phyloP scores from a whole-genome alignment of 805 yeast genomes.

The Kodamaea restingae region DNA sequence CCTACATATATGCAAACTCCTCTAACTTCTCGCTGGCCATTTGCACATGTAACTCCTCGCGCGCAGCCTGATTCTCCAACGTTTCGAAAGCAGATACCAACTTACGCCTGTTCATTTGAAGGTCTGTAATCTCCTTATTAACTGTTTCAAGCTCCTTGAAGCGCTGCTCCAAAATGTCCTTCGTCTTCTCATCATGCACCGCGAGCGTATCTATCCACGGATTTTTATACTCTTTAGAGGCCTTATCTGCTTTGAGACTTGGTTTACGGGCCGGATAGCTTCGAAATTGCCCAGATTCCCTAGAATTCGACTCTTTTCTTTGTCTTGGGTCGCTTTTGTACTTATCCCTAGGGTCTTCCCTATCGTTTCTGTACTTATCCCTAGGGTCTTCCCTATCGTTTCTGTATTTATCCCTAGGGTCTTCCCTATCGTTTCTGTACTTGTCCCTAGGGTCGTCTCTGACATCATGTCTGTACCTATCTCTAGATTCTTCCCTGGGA shows the following conservation, averaged over 20 bases:
- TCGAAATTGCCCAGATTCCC: too few species aligned
- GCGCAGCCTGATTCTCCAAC: conserved; percentile 21
- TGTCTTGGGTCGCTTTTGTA: not conserved
- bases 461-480: not conserved
- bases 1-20: conserved; percentile 36
- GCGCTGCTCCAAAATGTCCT: conserved; percentile 21
- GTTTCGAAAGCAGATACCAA: conserved; percentile 16
- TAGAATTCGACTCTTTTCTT: too few species aligned
- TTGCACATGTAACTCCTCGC: conserved; percentile 34
- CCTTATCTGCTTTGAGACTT: conserved; percentile 1
- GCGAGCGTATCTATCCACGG: conserved; percentile 34
- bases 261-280: not conserved
- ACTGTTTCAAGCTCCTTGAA: conserved; percentile 23
- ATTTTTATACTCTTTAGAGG: conserved; percentile 12
- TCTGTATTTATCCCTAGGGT: not conserved
- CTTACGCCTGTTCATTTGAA: conserved; percentile 23
- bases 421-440: conserved; percentile 1
- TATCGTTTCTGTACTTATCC: not conserved
- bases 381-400: conserved; percentile 2
- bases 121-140: conserved; percentile 21
- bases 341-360: not conserved
- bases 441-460: conserved; percentile 4
- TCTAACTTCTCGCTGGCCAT: conserved; percentile 48
- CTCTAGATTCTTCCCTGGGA: conserved; percentile 3
- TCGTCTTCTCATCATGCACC: conserved; percentile 24